phyloP scores from a whole-genome alignment of 2,329 filamentous ascomycete genomes.

The Botryotinia narcissicola region DNA sequence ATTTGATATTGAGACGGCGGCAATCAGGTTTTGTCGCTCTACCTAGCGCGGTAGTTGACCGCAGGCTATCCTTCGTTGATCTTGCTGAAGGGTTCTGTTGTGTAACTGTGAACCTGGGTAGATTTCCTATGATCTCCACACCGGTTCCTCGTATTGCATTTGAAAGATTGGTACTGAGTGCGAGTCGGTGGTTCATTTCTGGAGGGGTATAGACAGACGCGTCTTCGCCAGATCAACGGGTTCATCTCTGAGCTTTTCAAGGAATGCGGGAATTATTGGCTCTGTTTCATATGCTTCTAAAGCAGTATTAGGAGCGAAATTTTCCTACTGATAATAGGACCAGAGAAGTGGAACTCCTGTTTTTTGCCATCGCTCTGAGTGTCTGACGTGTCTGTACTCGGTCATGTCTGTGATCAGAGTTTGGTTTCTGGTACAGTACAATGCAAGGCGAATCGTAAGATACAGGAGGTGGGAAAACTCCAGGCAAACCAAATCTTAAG shows the following conservation, averaged over 20 bases:
- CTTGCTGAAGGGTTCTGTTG: neutral
- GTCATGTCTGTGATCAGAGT: conserved; percentile 2
- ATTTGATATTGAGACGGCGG: neutral
- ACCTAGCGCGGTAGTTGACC: neutral
- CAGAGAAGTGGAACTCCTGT: conserved; percentile 2
- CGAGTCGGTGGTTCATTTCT: neutral
- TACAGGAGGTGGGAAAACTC: neutral
- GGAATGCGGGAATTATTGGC: neutral
- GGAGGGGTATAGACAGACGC: conserved; percentile 2
- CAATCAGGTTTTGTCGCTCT: neutral
- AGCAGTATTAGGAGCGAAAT: neutral
- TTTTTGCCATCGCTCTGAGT: neutral
- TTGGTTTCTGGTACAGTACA: neutral
- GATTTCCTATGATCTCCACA: neutral
- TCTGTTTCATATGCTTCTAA: neutral
- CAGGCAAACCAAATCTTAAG: neutral
- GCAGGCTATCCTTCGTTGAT: neutral
- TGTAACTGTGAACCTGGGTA: neutral
- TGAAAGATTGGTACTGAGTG: neutral
- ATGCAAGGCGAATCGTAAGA: neutral
- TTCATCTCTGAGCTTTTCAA: neutral
- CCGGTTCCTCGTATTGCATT: neutral
- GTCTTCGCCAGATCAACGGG: conserved; percentile 3
- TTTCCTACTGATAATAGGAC: neutral
- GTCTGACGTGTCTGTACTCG: conserved; percentile 10